phyloP scores from a whole-genome alignment of 495 filamentous ascomycete species.

The Chaetomium cochliodes region DNA sequence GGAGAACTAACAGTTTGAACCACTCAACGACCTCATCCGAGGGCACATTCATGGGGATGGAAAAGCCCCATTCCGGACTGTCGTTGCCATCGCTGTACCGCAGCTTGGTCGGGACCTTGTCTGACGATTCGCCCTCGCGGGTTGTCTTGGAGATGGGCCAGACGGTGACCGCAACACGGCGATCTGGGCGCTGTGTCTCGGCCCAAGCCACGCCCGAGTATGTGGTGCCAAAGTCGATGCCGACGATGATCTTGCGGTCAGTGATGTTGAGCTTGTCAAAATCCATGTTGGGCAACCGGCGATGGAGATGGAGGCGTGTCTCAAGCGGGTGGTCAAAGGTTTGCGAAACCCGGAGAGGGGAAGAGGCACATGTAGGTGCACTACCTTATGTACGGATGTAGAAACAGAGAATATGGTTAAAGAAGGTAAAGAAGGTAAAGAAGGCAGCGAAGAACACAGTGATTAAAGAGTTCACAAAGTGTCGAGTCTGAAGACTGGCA shows the following conservation, averaged over 20 bases:
- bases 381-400: neutral
- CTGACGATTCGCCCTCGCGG: constrained; percentile 39
- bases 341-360: neutral
- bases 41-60: constrained; percentile 42
- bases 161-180: constrained; percentile 42
- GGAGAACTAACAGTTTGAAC: constrained; percentile 55
- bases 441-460: no score
- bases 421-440: no score
- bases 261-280: constrained; percentile 30
- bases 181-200: constrained; percentile 32
- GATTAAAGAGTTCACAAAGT: no score
- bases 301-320: no score
- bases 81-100: constrained; percentile 34
- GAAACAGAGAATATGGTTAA: no score
- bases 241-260: constrained; percentile 38
- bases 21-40: constrained; percentile 46
- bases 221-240: constrained; percentile 35
- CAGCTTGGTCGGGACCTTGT: constrained; percentile 53
- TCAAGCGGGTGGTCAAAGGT: neutral
- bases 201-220: constrained; percentile 36
- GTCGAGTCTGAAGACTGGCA: no score
- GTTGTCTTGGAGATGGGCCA: constrained; percentile 45
- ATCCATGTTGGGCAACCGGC: constrained; percentile 26
- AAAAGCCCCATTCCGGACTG: constrained; percentile 52
- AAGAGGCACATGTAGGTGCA: neutral